Conservation (phyloP, 306 rosid species). For the Castanopsis chinensis region DNA sequence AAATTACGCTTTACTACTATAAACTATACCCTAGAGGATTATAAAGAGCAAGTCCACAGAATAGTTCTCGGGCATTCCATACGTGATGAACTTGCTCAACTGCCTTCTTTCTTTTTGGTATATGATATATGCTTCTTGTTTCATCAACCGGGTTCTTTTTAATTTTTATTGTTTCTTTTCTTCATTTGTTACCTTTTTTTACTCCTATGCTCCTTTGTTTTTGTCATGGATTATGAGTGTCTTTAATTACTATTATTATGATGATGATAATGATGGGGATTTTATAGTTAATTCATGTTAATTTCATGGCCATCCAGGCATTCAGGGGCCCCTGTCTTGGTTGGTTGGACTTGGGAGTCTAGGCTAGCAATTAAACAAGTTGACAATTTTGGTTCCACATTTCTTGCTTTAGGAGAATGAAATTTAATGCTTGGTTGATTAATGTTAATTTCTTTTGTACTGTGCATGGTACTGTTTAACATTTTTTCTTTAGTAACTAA, state of each 20-base stretch:
- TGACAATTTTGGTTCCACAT: background rate
- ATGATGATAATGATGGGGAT: too few relatives aligned
- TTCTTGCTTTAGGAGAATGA: background rate
- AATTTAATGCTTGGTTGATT: background rate
- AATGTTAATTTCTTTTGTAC: background rate
- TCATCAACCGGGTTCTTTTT: background rate
- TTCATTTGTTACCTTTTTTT: background rate
- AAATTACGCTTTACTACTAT: too few relatives aligned
- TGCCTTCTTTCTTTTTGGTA: constrained; percentile 93
- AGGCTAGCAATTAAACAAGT: background rate
- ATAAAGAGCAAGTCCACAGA: constrained; percentile 55
- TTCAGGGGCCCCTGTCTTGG: background rate
- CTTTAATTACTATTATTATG: too few relatives aligned
- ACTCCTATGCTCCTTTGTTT: background rate
- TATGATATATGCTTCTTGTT: background rate
- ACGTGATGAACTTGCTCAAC: constrained; percentile 81
- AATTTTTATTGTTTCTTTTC: background rate
- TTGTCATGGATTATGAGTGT: too few relatives aligned
- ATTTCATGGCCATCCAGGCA: background rate
- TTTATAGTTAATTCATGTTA: background rate
- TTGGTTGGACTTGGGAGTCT: background rate
- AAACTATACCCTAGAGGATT: constrained; percentile 76
- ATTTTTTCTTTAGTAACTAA: too few relatives aligned
- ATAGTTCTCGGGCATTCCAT: constrained; percentile 87
- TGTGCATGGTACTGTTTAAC: too few relatives aligned